Evolutionary conservation across 2,329 filamentous ascomycete species (phyloP), one percentile per base, ranked within the genome.

Genomic region (Atkinsonella texensis): DNA sequence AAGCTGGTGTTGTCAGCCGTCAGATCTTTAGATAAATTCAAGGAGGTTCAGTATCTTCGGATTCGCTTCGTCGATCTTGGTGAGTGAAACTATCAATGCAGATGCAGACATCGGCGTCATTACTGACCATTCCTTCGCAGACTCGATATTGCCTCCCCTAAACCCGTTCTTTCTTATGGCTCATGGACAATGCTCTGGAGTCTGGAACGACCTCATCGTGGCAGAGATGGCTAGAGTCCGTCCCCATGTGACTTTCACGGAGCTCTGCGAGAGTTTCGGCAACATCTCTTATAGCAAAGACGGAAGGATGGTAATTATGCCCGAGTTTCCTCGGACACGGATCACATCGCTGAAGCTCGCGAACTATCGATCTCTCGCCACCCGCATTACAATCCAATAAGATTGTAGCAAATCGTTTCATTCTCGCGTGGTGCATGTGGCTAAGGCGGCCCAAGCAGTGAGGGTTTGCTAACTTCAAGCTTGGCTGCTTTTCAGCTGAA

Each of bases 61-160:
- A 87, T 89, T 59, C 80, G 85, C 51, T 89, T 86, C 59, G 82
- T 89, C 50, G 85, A 89, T 64, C 72, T 89, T 6, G 74, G 80
- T 83, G 72, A 58, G 72, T 65, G 32, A 17, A 32, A 15, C 15
- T 15, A 18, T 46, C 10, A 11, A 31, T 33, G 31, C 39, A 18
- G 43, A 32, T 35, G 18, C n/a, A 33, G 28, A 20, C 12, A 47
- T 40, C 59, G 63, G 54, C 64, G 60, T 58, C 35, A 63, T 8
- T 23, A 5, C 1, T 47, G 33, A 10, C 4, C 11, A 15, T 35
- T 45, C 15, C 6, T 10, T 45, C 38, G 9, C 11, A 83, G 85
- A 89, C 61, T 86, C 84, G 2, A 79, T 82, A 2, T 74, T 84
- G 13, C 84, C 84, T 3, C 77, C 82, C 1, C 68, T 88, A 4